Evolutionary conservation across 2,329 filamentous ascomycete species (phyloP).

Genomic region (Aureobasidium sp.): DNA sequence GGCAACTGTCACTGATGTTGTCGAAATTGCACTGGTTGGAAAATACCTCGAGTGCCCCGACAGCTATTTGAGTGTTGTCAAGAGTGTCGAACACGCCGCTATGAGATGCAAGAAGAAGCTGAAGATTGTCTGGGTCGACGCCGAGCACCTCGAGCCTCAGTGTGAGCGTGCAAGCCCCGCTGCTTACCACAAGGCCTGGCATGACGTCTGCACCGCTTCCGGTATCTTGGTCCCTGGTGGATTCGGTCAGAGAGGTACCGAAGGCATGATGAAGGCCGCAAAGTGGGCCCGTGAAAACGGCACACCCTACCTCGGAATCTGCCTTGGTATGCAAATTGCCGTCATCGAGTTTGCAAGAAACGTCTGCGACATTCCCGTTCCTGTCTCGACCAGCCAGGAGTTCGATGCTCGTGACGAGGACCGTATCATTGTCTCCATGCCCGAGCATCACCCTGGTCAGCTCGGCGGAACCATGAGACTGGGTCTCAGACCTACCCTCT

Average conservation of each 20-base stretch:
- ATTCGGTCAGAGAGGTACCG: constrained; percentile 73
- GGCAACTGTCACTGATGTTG: constrained; percentile 58
- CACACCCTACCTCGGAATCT: constrained; percentile 80
- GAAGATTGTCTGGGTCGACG: constrained; percentile 76
- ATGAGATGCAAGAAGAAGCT: constrained; percentile 80
- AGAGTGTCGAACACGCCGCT: constrained; percentile 82
- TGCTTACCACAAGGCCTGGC: constrained; percentile 59
- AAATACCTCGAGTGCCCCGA: constrained; percentile 86
- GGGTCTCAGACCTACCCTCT: constrained; percentile 65
- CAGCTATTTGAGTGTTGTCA: constrained; percentile 76
- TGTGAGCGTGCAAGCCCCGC: constrained; percentile 57
- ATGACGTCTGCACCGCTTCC: constrained; percentile 19
- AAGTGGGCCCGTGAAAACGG: constrained; percentile 79
- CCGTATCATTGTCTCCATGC: constrained; percentile 83
- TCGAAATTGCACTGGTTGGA: constrained; percentile 81
- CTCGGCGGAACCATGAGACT: constrained; percentile 85
- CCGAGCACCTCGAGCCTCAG: constrained; percentile 69
- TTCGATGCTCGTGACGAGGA: constrained; percentile 55
- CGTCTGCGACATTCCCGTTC: constrained; percentile 54
- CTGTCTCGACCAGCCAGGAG: constrained; percentile 50
- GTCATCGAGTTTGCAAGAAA: constrained; percentile 83
- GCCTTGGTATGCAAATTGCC: constrained; percentile 86
- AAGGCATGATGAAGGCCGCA: constrained; percentile 86
- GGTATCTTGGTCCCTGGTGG: constrained; percentile 65
- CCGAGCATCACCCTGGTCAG: constrained; percentile 69